Conservation (phyloP, 495 filamentous ascomycete species). For the Pyrenula massariospora region DNA sequence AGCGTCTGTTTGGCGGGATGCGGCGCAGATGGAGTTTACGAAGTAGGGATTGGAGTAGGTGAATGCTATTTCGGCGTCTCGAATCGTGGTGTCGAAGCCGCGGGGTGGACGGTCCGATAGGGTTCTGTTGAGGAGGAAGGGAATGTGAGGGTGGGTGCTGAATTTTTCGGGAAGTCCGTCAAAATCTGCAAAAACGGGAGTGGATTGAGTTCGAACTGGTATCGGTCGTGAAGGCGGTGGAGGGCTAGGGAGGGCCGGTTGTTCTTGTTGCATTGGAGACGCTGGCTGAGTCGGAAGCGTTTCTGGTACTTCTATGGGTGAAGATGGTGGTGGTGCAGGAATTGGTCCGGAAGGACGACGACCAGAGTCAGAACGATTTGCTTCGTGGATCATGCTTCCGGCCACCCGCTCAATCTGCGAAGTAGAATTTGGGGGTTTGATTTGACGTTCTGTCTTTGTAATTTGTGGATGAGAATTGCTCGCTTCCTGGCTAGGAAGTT, state of each 20-base stretch:
- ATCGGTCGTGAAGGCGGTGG: too few species aligned
- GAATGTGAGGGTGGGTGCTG: background rate
- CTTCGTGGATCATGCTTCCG: background rate
- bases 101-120: background rate
- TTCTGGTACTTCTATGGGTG: background rate
- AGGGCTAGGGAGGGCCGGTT: too few species aligned
- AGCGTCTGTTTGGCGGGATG: background rate
- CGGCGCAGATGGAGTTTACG: background rate
- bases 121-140: background rate
- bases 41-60: background rate
- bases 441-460: too few species aligned
- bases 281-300: background rate
- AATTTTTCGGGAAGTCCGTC: background rate
- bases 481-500: background rate
- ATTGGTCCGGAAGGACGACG: background rate
- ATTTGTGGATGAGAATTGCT: background rate
- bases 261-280: too few species aligned
- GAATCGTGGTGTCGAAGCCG: background rate
- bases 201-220: background rate
- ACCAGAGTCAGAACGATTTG: background rate
- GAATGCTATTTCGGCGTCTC: background rate
- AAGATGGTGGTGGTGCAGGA: background rate
- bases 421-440: background rate
- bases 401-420: background rate
- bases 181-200: background rate